A percentile compares a stretch with the other conserved stretches of the same genome.
These are phyloP conservation scores for Aspergillus novoparasiticus DNA, from an alignment of 2,329 filamentous ascomycete species.

Conservation along the genomic window DNA sequence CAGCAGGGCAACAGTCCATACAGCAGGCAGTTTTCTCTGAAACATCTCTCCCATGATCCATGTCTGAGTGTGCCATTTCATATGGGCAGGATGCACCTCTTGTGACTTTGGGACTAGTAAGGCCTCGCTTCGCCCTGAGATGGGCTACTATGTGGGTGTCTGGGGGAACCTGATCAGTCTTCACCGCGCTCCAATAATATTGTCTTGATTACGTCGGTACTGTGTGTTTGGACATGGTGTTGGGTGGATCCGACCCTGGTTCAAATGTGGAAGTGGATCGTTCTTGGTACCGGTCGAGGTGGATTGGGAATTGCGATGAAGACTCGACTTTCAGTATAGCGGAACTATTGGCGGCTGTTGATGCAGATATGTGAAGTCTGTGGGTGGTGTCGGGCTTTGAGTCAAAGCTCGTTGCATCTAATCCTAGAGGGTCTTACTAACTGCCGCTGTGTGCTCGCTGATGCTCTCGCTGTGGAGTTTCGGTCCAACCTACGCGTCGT, in stretches of 20 bases:
- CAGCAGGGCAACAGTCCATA: conserved; percentile 32
- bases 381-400: not conserved
- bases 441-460: conserved; percentile 63
- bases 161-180: conserved; percentile 7
- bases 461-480: conserved; percentile 42
- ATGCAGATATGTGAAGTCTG: not conserved
- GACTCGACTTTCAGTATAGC: not conserved
- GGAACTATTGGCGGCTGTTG: not conserved
- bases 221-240: not conserved
- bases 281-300: not conserved
- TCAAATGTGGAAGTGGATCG: not conserved
- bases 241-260: not conserved
- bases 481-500: conserved; percentile 26
- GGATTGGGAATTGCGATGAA: not conserved
- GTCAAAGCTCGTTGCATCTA: conserved; percentile 11
- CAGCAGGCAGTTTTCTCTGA: not conserved
- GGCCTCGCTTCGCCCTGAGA: not conserved
- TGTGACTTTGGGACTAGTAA: not conserved
- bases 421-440: conserved; percentile 34
- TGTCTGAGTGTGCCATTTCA: not conserved
- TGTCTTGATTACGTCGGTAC: not conserved
- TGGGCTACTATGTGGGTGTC: conserved; percentile 10
- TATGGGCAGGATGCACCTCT: conserved; percentile 8
- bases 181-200: conserved; percentile 5
- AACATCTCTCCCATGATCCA: not conserved